Evolutionary conservation across 2,329 filamentous ascomycete species (phyloP).

Genomic region (Aspergillus fumigatiaffinis): DNA sequence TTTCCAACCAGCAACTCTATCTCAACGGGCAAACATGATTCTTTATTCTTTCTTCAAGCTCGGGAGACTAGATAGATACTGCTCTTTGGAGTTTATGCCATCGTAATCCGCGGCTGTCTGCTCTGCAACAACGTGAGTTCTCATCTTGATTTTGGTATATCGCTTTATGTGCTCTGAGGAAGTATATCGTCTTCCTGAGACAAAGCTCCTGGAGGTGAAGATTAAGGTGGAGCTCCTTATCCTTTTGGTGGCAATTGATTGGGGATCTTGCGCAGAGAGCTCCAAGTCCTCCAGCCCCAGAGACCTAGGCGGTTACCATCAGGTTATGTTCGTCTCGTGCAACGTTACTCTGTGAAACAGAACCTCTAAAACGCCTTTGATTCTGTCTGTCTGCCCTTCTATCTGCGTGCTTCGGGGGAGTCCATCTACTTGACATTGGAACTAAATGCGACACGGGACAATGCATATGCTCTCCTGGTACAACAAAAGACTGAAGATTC

Average conservation of each 20-base stretch:
- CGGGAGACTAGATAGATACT: conserved; percentile 15
- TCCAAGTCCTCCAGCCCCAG: conserved; percentile 16
- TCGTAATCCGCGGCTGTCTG: conserved; percentile 28
- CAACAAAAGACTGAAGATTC: conserved; percentile 14
- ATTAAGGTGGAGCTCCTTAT: conserved; percentile 2
- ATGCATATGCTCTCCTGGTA: conserved; percentile 32
- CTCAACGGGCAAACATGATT: conserved; percentile 27
- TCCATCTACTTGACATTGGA: conserved; percentile 16
- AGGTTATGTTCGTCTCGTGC: conserved; percentile 28
- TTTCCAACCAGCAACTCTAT: conserved; percentile 10
- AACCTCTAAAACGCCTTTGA: conserved; percentile 26
- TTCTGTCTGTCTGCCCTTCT: conserved; percentile 21
- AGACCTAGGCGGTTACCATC: conserved; percentile 21
- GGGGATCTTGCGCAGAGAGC: conserved; percentile 16
- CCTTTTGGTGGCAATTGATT: conserved; percentile 16
- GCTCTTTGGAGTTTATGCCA: conserved; percentile 23
- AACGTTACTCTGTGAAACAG: conserved; percentile 40
- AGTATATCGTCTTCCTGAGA: conserved; percentile 5
- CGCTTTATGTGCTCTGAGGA: conserved; percentile 1
- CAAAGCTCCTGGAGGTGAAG: conserved; percentile 3
- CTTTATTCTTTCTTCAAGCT: conserved; percentile 14
- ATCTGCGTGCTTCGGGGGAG: conserved; percentile 11
- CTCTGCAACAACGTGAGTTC: conserved; percentile 6
- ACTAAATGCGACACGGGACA: conserved; percentile 27
- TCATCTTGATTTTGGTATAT: conserved; percentile 3